Evolutionary conservation across 306 rosid species (phyloP).

Genomic region (Astragalus membranaceus): DNA sequence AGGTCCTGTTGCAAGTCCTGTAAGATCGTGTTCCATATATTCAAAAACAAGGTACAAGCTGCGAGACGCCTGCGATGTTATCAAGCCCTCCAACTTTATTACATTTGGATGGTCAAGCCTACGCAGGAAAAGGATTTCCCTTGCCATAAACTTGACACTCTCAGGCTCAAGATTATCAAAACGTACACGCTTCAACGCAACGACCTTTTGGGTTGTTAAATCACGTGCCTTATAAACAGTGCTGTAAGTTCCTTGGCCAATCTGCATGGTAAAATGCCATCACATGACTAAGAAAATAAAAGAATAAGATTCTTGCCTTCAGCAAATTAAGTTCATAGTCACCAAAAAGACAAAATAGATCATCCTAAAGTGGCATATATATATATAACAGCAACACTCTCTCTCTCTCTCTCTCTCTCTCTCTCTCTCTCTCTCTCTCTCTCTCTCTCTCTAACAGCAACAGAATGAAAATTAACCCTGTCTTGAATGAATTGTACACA

Average conservation of each 20-base stretch:
- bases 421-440: neutral
- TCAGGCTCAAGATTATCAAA: slow-evolving; percentile 84
- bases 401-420: neutral
- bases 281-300: neutral
- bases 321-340: neutral
- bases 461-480: neutral
- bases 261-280: slow-evolving; percentile 48
- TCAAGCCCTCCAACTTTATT: slow-evolving; percentile 84
- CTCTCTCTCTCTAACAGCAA: neutral
- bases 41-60: slow-evolving; percentile 89
- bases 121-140: slow-evolving; percentile 86
- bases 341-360: neutral
- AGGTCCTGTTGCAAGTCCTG: slow-evolving; percentile 77
- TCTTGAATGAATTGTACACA: neutral
- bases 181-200: slow-evolving; percentile 85
- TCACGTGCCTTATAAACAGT: slow-evolving; percentile 90
- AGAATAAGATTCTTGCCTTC: neutral
- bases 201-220: slow-evolving; percentile 44
- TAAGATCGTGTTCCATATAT: slow-evolving; percentile 96
- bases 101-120: slow-evolving; percentile 89
- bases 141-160: slow-evolving; percentile 94
- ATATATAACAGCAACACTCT: neutral
- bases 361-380: neutral
- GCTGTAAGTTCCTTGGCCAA: slow-evolving; percentile 96
- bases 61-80: slow-evolving; percentile 66